Evolutionary conservation across 768 basidiomycete genomes (phyloP).

Genomic region (Paxillus rubicundulus): DNA sequence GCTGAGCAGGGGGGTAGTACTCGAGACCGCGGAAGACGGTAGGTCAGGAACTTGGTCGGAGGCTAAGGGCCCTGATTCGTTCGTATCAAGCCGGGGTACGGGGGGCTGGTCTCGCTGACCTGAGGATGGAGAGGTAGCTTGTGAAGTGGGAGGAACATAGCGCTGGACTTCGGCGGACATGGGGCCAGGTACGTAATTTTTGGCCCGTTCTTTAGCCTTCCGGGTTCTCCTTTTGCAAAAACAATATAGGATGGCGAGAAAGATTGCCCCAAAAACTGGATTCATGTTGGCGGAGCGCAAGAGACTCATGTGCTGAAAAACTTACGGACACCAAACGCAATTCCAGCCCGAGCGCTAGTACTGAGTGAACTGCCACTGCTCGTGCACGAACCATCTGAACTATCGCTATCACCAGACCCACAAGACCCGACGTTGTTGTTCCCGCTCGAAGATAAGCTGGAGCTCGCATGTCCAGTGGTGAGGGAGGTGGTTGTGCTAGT

Average conservation of each 20-base stretch:
- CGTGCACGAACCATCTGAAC: not conserved
- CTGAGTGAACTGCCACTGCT: conserved; percentile 5
- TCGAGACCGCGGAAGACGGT: not conserved
- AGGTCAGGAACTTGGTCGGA: not conserved
- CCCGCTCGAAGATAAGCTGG: conserved; percentile 1
- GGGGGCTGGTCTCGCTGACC: not conserved
- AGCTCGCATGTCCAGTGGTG: not conserved
- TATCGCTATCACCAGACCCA: conserved; percentile 1
- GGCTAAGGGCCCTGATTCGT: not conserved
- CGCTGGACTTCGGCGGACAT: conserved; percentile 8
- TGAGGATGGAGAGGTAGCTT: not conserved
- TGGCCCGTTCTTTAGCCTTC: not conserved
- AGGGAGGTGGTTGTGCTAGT: not conserved
- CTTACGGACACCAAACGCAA: conserved; percentile 27
- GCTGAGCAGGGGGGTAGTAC: not conserved
- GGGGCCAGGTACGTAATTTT: not conserved
- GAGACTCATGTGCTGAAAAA: not conserved
- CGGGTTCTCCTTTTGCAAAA: conserved; percentile 8
- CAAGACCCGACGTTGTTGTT: conserved; percentile 1
- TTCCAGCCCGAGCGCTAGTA: conserved; percentile 22
- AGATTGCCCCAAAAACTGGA: conserved; percentile 4
- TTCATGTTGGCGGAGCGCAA: not conserved
- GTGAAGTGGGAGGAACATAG: conserved; percentile 5
- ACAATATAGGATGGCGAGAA: not conserved
- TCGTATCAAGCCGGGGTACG: not conserved